A percentile compares a stretch with the other conserved stretches of the same genome.
phyloP scores from a whole-genome alignment of 2,329 filamentous ascomycete species.

The Taxawa tesnikishii region DNA sequence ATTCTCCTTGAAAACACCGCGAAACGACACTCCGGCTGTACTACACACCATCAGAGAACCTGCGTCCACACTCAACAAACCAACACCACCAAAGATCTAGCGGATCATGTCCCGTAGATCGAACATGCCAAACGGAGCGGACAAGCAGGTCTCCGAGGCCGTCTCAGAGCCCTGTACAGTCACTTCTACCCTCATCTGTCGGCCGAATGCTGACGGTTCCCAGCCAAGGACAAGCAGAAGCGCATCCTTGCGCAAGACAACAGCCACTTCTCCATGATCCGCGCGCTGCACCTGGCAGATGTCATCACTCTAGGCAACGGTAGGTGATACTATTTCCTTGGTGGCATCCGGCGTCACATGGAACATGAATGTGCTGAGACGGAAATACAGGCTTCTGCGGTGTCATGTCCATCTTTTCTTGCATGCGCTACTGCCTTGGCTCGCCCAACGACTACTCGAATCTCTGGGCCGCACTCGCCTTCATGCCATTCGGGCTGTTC shows the following conservation, averaged over 20 bases:
- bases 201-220: slow-evolving; percentile 10
- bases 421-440: slow-evolving; percentile 80
- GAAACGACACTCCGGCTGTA: no score
- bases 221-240: slow-evolving; percentile 65
- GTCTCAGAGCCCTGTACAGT: slow-evolving; percentile 17
- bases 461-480: slow-evolving; percentile 69
- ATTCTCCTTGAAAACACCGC: no score
- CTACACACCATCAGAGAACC: no score
- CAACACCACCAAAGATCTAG: no score
- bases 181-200: slow-evolving; percentile 3
- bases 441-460: slow-evolving; percentile 48
- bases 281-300: slow-evolving; percentile 63
- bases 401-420: slow-evolving; percentile 91
- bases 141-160: slow-evolving; percentile 27
- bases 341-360: not conserved
- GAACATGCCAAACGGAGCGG: slow-evolving; percentile 37
- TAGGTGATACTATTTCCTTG: slow-evolving; percentile 9
- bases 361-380: slow-evolving; percentile 1
- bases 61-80: no score
- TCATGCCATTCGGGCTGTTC: slow-evolving; percentile 88
- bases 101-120: slow-evolving; percentile 56
- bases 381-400: slow-evolving; percentile 59
- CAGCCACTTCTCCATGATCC: slow-evolving; percentile 55
- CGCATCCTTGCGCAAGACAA: slow-evolving; percentile 56
- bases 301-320: slow-evolving; percentile 75